These are phyloP conservation scores for Fusarium coicis DNA, from an alignment of 2,329 filamentous ascomycete species.

Conservation along the genomic window DNA sequence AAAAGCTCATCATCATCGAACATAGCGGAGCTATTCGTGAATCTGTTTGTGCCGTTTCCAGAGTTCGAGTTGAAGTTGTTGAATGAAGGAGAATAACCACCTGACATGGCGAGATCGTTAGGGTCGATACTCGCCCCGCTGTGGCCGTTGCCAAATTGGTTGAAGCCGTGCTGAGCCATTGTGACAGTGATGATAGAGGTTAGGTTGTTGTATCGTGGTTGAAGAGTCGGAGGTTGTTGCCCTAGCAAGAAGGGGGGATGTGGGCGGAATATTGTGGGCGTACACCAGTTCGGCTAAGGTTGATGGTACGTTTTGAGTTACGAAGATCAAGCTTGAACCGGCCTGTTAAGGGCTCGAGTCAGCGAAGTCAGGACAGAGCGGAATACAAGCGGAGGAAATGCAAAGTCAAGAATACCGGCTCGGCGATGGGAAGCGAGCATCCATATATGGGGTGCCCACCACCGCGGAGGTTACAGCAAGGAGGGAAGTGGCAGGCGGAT, in stretches of 20 bases:
- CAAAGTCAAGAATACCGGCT: slow-evolving; percentile 23
- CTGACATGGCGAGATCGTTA: slow-evolving; percentile 80
- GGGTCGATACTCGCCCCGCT: slow-evolving; percentile 78
- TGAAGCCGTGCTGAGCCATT: slow-evolving; percentile 68
- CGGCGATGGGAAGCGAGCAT: slow-evolving; percentile 38
- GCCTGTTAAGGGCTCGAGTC: slow-evolving; percentile 34
- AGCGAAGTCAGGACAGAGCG: slow-evolving; percentile 28
- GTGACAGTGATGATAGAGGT: slow-evolving; percentile 27
- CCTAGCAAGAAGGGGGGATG: slow-evolving; percentile 34
- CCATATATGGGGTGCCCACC: slow-evolving; percentile 37
- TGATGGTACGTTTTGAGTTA: slow-evolving; percentile 27
- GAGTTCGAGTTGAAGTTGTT: slow-evolving; percentile 66
- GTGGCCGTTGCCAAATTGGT: slow-evolving; percentile 65
- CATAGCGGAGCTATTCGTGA: slow-evolving; percentile 79
- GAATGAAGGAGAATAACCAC: slow-evolving; percentile 70
- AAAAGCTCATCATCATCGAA: slow-evolving; percentile 91
- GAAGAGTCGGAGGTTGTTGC: slow-evolving; percentile 36
- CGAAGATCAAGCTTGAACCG: slow-evolving; percentile 24
- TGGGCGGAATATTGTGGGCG: slow-evolving; percentile 42
- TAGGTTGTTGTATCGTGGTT: slow-evolving; percentile 12
- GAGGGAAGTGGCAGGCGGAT: slow-evolving; percentile 33
- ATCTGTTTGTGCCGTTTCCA: slow-evolving; percentile 73
- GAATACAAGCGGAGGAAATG: slow-evolving; percentile 29
- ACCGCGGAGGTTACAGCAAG: slow-evolving; percentile 29
- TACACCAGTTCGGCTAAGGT: slow-evolving; percentile 36